Evolutionary conservation across 208 protist species (phyloP).

Genomic region (Leishmania turanica): DNA sequence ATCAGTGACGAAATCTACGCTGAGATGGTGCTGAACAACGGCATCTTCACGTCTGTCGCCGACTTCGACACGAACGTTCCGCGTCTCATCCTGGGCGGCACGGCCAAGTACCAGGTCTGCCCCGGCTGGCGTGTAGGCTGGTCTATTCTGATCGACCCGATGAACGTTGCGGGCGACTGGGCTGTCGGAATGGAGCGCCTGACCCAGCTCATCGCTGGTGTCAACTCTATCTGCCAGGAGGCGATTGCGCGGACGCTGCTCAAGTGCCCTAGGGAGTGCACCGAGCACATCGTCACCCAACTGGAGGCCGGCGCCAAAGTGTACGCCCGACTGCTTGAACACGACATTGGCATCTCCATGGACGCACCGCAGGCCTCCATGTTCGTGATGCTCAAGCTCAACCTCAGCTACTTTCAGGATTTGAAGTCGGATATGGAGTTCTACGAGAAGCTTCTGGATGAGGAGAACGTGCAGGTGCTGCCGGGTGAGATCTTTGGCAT

Average conservation of each 20-base stretch:
- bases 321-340: conserved; percentile 44
- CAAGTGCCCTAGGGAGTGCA: conserved; percentile 57
- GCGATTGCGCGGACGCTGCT: conserved; percentile 81
- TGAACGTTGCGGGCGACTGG: conserved; percentile 35
- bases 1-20: conserved; percentile 96
- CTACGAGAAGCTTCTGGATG: conserved; percentile 73
- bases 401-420: conserved; percentile 72
- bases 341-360: conserved; percentile 55
- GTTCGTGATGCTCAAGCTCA: conserved; percentile 92
- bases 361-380: conserved; percentile 79
- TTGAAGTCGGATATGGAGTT: conserved; percentile 82
- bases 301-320: conserved; percentile 45
- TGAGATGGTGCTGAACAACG: conserved; percentile 88
- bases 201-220: conserved; percentile 82
- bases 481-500: conserved; percentile 89
- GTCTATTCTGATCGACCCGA: conserved; percentile 78
- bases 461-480: conserved; percentile 91
- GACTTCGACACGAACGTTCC: conserved; percentile 85
- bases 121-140: conserved; percentile 95
- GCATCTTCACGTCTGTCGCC: conserved; percentile 80
- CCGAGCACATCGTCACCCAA: conserved; percentile 47
- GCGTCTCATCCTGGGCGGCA: conserved; percentile 82
- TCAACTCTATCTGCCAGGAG: conserved; percentile 90
- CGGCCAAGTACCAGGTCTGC: conserved; percentile 93
- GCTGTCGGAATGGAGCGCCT: conserved; percentile 52